Conservation (phyloP, 768 basidiomycete genomes). For the Macrolepiota albuminosa region DNA sequence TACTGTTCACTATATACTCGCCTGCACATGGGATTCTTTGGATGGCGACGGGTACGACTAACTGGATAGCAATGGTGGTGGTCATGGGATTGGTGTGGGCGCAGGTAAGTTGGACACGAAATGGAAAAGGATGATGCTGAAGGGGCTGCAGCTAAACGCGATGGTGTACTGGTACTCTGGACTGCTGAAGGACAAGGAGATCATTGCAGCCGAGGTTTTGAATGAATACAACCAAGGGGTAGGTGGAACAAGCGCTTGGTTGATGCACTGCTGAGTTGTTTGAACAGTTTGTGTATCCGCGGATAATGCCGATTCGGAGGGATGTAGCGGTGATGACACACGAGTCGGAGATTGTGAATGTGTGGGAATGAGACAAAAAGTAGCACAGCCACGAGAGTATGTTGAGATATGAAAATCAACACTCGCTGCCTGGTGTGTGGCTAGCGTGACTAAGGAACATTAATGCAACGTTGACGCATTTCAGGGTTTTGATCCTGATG, state of each 20-base stretch:
- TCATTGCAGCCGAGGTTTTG: slow-evolving; percentile 77
- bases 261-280: not conserved
- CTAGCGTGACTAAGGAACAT: not conserved
- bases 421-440: slow-evolving; percentile 17
- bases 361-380: slow-evolving; percentile 35
- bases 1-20: slow-evolving; percentile 72
- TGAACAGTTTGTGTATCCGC: slow-evolving; percentile 76
- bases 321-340: slow-evolving; percentile 87
- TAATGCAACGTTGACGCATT: not conserved
- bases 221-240: slow-evolving; percentile 82
- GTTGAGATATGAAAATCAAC: not conserved
- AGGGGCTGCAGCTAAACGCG: slow-evolving; percentile 36
- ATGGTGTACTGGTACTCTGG: slow-evolving; percentile 54
- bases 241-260: slow-evolving; percentile 18
- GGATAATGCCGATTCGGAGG: slow-evolving; percentile 66
- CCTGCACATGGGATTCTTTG: slow-evolving; percentile 73
- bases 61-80: slow-evolving; percentile 71
- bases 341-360: slow-evolving; percentile 68
- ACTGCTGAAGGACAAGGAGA: slow-evolving; percentile 68
- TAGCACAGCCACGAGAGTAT: slow-evolving; percentile 4
- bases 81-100: slow-evolving; percentile 63
- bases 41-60: slow-evolving; percentile 63
- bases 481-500: slow-evolving; percentile 18
- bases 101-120: slow-evolving; percentile 40
- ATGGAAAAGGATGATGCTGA: not conserved